Conservation (phyloP, 2,329 filamentous ascomycete species). For the Pseudocercospora cruenta region DNA sequence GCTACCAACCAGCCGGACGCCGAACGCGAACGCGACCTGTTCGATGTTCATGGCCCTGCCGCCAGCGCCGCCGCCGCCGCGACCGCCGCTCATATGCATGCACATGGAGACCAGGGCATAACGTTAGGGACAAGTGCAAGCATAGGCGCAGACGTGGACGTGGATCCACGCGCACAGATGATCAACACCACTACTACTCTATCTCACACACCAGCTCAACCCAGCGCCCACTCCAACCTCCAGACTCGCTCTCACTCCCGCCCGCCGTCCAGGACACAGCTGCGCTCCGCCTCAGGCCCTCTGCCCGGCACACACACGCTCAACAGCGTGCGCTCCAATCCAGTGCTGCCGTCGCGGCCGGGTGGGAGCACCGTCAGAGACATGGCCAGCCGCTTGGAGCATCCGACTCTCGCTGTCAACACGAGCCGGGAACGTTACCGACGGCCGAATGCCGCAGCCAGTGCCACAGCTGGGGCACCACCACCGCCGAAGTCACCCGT, state of each 20-base stretch:
- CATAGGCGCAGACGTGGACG: background rate
- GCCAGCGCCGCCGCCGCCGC: background rate
- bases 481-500: conserved; percentile 30
- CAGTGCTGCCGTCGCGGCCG: conserved; percentile 35
- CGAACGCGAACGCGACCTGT: conserved; percentile 4
- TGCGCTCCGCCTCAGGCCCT: conserved; percentile 29
- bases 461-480: conserved; percentile 12
- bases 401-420: conserved; percentile 40
- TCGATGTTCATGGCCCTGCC: background rate
- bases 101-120: background rate
- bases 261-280: conserved; percentile 8
- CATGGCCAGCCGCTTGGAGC: conserved; percentile 77
- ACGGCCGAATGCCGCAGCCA: conserved; percentile 26
- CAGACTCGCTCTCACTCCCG: background rate
- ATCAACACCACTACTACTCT: conserved; percentile 4
- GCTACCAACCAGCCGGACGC: background rate
- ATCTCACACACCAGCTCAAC: background rate
- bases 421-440: conserved; percentile 34
- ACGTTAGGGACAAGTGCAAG: no score
- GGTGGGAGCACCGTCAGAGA: conserved; percentile 65
- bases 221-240: background rate
- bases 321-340: conserved; percentile 33
- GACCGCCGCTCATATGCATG: background rate
- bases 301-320: conserved; percentile 22
- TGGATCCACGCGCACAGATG: conserved; percentile 3